These are phyloP conservation scores for Dioszegia crocea DNA, from an alignment of 768 basidiomycete species.

Conservation along the genomic window DNA sequence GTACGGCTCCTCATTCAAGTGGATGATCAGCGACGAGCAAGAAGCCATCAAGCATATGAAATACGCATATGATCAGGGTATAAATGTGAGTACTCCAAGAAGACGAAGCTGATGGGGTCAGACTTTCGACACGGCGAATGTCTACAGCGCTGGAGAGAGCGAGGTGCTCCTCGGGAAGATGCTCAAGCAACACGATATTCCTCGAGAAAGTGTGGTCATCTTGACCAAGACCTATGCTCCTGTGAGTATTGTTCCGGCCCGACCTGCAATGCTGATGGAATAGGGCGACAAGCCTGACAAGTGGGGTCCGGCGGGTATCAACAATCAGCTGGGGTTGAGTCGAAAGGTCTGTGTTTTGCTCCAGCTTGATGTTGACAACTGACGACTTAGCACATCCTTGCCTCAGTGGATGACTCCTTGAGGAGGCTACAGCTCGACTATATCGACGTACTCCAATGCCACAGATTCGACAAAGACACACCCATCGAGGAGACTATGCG, in stretches of 20 bases:
- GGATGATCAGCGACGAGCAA: slow-evolving; percentile 52
- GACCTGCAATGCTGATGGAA: no score
- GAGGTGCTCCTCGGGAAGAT: slow-evolving; percentile 65
- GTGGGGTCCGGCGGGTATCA: slow-evolving; percentile 35
- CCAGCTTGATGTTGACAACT: no score
- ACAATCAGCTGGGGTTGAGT: slow-evolving; percentile 31
- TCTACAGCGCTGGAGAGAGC: slow-evolving; percentile 33
- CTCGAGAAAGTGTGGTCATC: slow-evolving; percentile 73
- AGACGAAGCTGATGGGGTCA: no score
- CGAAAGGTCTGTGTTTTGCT: slow-evolving; percentile 25
- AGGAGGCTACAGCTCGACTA: slow-evolving; percentile 69
- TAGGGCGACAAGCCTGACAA: slow-evolving; percentile 24
- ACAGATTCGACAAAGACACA: slow-evolving; percentile 59
- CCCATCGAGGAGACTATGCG: slow-evolving; percentile 60
- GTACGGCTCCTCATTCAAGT: slow-evolving; percentile 59
- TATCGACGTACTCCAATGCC: slow-evolving; percentile 67
- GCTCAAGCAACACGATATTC: slow-evolving; percentile 64
- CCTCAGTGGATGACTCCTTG: slow-evolving; percentile 56
- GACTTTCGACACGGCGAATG: slow-evolving; percentile 2
- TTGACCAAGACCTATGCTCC: slow-evolving; percentile 70
- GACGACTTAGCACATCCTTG: slow-evolving; percentile 60
- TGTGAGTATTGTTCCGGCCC: no score
- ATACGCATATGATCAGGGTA: slow-evolving; percentile 40
- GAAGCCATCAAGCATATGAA: slow-evolving; percentile 41
- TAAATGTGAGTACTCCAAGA: no score